phyloP scores from a whole-genome alignment of 2,329 filamentous ascomycete genomes.

The Xylariaceae sp. region DNA sequence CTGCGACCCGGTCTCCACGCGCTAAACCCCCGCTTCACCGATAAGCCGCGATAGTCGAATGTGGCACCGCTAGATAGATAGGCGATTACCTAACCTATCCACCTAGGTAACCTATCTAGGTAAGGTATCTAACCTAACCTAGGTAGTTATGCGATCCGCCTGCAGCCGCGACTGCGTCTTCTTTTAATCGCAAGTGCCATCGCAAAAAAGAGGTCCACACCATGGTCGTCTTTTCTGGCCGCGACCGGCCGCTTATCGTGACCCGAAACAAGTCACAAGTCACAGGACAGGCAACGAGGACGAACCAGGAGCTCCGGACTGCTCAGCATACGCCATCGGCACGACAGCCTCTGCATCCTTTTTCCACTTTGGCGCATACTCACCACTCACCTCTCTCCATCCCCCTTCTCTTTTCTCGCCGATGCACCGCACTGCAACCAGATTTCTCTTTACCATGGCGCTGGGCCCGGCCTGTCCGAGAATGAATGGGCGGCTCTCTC shows the following conservation, averaged over 20 bases:
- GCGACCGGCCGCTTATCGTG: conserved; percentile 6
- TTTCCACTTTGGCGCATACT: conserved; percentile 9
- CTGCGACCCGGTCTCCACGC: conserved; percentile 15
- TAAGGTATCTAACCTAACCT: not conserved
- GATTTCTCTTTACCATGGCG: conserved; percentile 12
- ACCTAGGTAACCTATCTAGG: not conserved
- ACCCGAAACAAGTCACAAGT: conserved; percentile 6
- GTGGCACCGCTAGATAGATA: not conserved
- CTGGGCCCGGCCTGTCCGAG: conserved; percentile 15
- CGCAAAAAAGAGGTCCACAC: not conserved
- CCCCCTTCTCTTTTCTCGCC: not conserved
- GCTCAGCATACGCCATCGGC: not conserved
- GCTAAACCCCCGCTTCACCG: conserved; percentile 21
- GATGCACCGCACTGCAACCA: not conserved
- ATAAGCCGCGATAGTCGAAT: conserved; percentile 19
- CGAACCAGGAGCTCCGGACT: not conserved
- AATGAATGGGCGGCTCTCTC: not conserved
- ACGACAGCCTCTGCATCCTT: conserved; percentile 4
- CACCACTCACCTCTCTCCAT: not conserved
- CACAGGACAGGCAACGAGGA: conserved; percentile 6
- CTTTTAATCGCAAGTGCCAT: conserved; percentile 1
- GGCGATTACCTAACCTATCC: too few relatives aligned
- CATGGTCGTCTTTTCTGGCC: conserved; percentile 1
- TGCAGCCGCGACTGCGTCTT: conserved; percentile 1
- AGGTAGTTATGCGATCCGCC: conserved; percentile 7